These are phyloP conservation scores for Chlamydomonas incerta DNA, from an alignment of 139 green algal species.

Conservation along the genomic window DNA sequence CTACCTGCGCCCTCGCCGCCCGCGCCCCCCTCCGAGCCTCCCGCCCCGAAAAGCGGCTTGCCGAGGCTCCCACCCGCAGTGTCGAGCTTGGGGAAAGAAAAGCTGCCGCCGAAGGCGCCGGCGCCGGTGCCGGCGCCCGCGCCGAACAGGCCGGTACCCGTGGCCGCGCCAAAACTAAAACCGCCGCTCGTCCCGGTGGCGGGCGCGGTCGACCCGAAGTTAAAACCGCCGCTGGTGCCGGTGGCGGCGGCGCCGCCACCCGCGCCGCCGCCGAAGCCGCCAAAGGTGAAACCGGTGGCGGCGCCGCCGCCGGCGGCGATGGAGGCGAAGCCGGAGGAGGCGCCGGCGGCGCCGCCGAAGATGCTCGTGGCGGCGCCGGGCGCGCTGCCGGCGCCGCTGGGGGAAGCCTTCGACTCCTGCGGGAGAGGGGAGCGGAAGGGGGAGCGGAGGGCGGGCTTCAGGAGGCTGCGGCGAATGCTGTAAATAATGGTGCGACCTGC, in stretches of 20 bases:
- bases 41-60: constrained; percentile 14
- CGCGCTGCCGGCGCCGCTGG: neutral
- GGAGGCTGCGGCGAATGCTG: too few relatives aligned
- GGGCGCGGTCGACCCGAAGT: neutral
- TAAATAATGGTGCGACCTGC: too few relatives aligned
- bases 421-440: neutral
- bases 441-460: too few relatives aligned
- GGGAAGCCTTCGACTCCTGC: neutral
- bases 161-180: constrained; percentile 1
- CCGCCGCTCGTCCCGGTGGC: neutral
- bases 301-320: neutral
- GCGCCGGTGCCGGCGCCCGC: neutral
- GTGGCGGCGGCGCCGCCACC: neutral
- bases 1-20: constrained; percentile 1
- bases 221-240: neutral
- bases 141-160: neutral
- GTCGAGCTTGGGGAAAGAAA: constrained; percentile 28
- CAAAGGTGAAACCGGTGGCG: neutral
- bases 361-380: constrained; percentile 8
- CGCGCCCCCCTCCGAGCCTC: neutral
- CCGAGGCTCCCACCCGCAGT: neutral
- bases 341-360: constrained; percentile 27
- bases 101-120: constrained; percentile 1
- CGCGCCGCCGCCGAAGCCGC: neutral
- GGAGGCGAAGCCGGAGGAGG: constrained; percentile 27